A percentile compares a stretch with the other conserved stretches of the same genome.
These are phyloP conservation scores for Barbarea vulgaris DNA, from an alignment of 345 rosid species.

Conservation along the genomic window DNA sequence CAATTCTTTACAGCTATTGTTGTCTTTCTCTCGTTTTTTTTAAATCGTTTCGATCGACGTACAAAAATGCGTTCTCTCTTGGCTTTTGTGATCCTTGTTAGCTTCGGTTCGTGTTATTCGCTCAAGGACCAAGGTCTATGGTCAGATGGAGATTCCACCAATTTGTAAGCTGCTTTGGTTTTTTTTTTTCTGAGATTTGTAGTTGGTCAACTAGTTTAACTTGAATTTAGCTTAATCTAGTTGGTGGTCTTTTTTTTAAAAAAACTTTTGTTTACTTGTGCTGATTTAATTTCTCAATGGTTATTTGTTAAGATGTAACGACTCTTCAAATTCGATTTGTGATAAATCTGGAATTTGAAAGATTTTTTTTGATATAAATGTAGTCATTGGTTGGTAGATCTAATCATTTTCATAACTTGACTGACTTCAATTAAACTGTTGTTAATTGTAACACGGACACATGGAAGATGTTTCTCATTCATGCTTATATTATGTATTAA, in stretches of 20 bases:
- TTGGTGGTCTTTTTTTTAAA: background rate
- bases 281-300: background rate
- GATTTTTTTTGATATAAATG: constrained; percentile 9
- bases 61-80: constrained; percentile 22
- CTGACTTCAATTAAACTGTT: background rate
- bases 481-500: background rate
- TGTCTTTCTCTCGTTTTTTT: background rate
- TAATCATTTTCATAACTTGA: background rate
- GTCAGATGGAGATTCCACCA: constrained; percentile 19
- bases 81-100: constrained; percentile 41
- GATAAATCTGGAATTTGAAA: background rate
- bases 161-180: constrained; percentile 12
- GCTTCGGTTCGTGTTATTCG: constrained; percentile 46
- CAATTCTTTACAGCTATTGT: background rate
- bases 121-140: constrained; percentile 58
- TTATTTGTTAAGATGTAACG: background rate
- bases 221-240: background rate
- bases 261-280: background rate
- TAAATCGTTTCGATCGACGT: constrained; percentile 39
- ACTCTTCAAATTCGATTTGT: background rate
- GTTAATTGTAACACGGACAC: background rate
- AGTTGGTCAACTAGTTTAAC: background rate
- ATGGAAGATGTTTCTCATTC: background rate
- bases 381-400: constrained; percentile 13
- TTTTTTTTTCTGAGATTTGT: background rate